These are phyloP conservation scores for Amanita fuliginea DNA, from an alignment of 768 basidiomycete species.

Conservation along the genomic window DNA sequence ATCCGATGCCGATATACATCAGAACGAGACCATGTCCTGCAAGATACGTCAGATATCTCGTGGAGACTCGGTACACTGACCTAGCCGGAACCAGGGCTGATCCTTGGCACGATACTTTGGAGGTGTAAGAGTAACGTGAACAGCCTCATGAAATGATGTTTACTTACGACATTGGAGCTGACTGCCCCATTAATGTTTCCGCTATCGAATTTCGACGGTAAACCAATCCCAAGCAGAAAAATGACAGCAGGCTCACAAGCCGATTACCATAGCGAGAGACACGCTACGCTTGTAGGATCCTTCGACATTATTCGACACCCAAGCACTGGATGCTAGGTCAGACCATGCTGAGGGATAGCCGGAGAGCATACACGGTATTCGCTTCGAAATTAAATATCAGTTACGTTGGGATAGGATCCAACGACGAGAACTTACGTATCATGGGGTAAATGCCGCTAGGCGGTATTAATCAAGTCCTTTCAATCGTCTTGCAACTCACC, in stretches of 20 bases:
- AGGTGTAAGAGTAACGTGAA: neutral
- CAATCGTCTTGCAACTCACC: slow-evolving; percentile 24
- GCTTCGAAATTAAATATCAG: slow-evolving; percentile 23
- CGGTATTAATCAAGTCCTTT: neutral
- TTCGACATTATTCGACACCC: slow-evolving; percentile 63
- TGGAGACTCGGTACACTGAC: slow-evolving; percentile 24
- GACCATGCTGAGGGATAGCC: neutral
- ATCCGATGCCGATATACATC: slow-evolving; percentile 58
- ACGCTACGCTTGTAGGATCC: slow-evolving; percentile 71
- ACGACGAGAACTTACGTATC: slow-evolving; percentile 36
- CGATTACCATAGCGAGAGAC: slow-evolving; percentile 57
- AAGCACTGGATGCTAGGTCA: slow-evolving; percentile 22
- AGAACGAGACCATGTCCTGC: slow-evolving; percentile 40
- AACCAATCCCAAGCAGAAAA: neutral
- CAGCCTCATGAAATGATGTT: neutral
- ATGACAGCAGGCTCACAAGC: slow-evolving; percentile 29
- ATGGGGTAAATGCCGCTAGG: slow-evolving; percentile 63
- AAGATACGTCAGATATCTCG: neutral
- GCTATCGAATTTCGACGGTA: slow-evolving; percentile 17
- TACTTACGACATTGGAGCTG: slow-evolving; percentile 59
- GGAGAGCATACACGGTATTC: slow-evolving; percentile 40
- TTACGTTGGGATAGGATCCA: neutral
- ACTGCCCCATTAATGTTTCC: slow-evolving; percentile 73
- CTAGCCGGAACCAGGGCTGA: slow-evolving; percentile 57
- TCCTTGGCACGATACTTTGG: slow-evolving; percentile 51